Conservation (phyloP, 257 asterid species). For the Solanum phureja region DNA sequence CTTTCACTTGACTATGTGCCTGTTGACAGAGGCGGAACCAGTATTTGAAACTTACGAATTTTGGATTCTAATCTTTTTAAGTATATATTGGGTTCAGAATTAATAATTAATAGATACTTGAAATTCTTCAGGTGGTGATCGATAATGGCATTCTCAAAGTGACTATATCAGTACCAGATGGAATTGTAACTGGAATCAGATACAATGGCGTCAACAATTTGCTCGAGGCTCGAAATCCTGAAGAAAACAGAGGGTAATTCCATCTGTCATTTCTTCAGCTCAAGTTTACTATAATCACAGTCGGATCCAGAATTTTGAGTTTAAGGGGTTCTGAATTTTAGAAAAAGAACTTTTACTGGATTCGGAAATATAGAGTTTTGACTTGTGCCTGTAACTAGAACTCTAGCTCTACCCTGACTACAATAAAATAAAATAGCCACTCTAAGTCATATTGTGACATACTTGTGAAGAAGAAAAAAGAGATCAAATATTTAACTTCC, state of each 20-base stretch:
- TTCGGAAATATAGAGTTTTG: neutral
- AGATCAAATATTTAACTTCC: neutral
- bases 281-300: neutral
- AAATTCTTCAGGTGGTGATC: constrained; percentile 41
- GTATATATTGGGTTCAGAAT: neutral
- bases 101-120: neutral
- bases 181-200: constrained; percentile 41
- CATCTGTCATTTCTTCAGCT: neutral
- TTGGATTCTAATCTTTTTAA: neutral
- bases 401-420: neutral
- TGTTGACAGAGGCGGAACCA: neutral
- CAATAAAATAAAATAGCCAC: neutral
- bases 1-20: neutral
- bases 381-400: neutral
- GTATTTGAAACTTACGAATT: neutral
- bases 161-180: constrained; percentile 59
- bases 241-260: constrained; percentile 60
- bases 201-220: constrained; percentile 55
- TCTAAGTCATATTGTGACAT: neutral
- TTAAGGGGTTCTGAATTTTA: neutral
- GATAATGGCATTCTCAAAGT: constrained; percentile 65
- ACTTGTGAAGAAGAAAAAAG: neutral
- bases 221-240: constrained; percentile 48
- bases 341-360: neutral
- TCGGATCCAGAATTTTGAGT: neutral